Evolutionary conservation across 2,329 filamentous ascomycete species (phyloP).

Genomic region (Zalaria obscura): DNA sequence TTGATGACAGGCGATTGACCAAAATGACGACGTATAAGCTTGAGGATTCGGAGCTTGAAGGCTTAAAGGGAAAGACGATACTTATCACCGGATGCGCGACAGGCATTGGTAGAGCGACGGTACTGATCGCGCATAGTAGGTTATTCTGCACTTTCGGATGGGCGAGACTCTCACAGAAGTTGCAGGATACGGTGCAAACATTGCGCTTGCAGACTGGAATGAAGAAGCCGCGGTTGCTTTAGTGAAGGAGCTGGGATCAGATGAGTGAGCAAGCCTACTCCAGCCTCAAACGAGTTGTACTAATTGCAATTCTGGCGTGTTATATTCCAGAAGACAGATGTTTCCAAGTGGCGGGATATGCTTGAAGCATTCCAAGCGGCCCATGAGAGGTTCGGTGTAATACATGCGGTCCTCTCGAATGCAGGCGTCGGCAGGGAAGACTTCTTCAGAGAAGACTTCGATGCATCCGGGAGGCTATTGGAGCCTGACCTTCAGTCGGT

Average conservation of each 20-base stretch:
- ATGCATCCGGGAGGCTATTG: slow-evolving; percentile 1
- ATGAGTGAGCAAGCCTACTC: not conserved
- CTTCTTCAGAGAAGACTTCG: not conserved
- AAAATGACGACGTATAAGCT: not conserved
- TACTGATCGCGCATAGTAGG: not conserved
- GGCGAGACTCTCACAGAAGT: not conserved
- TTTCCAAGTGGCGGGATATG: slow-evolving; percentile 29
- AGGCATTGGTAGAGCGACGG: not conserved
- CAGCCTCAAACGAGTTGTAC: no score
- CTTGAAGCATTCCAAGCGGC: slow-evolving; percentile 32
- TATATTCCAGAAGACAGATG: slow-evolving; percentile 17
- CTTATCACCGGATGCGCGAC: not conserved
- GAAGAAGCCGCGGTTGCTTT: not conserved
- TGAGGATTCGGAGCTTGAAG: not conserved
- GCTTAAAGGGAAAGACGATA: not conserved
- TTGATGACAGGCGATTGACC: no score
- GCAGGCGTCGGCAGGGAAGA: slow-evolving; percentile 24
- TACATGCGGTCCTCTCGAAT: slow-evolving; percentile 34
- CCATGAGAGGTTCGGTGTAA: slow-evolving; percentile 25
- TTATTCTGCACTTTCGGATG: not conserved
- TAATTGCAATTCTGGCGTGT: not conserved
- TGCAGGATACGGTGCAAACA: not conserved
- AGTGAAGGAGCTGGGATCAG: not conserved
- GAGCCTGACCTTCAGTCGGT: slow-evolving; percentile 10
- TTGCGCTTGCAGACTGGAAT: slow-evolving; percentile 1